Base-by-base conservation (phyloP, 495 filamentous ascomycete genomes). In the Penicillium lividum region DNA sequence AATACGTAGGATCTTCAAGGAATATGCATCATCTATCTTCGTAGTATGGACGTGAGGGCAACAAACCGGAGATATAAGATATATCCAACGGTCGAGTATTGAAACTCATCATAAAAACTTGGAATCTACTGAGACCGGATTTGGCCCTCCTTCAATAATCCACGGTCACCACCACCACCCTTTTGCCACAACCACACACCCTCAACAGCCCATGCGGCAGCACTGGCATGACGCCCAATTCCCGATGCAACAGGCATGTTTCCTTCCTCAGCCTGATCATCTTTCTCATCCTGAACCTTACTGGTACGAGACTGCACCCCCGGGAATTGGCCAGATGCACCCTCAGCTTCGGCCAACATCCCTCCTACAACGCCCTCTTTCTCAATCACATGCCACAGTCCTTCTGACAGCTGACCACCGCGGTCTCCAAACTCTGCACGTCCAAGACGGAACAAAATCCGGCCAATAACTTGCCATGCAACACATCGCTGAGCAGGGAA, bases 151-250 rank as follows among this genome's bases (percentile, higher is more conserved):
- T 78, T 79, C 57, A 75, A 60, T 4, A 78, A 59, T 0, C 75
- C 76, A 5, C 76, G 68, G 57, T 80, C 74, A 49, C 76, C 77
- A 74, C 80, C 84, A 0, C 91, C 91, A 0, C 91, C 90, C 74
- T 87, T 90, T 76, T 91, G 85, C 83, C 89, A 94, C 44, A 96
- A 68, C 93, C 94, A 97, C 31, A 97, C 75, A 29, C 93, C 92
- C 73, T 98, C 94, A 18, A 86, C 84, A 36, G 94, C 94, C 82
- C 90, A 94, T 2, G 86, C 85, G 62, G 85, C 83, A 22, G 88
- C 86, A 66, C 88, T 86, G 47, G 81, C 72, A 78, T 89, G 79
- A 27, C 77, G 78, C 9, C 77, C 74, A 62, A 76, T 63, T n/a
- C 72, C 65, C 1, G 67, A 70, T 3, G 62, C 67, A 44, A 61